phyloP scores from a whole-genome alignment of 1,284 basidiomycete genomes.

The Agaricales sp. region DNA sequence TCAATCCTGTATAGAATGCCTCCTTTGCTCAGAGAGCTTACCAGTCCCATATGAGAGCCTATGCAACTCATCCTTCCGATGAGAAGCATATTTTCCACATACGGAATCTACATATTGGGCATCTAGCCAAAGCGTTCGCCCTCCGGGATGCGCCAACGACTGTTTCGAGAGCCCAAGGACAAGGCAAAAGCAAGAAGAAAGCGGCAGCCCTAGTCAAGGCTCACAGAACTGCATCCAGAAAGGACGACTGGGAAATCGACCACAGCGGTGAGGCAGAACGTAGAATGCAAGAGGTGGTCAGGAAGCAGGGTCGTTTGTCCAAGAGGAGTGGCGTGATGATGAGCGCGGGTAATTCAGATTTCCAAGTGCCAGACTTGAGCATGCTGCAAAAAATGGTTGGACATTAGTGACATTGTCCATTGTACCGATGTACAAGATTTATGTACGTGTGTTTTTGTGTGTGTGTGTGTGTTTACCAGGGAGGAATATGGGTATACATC shows the following conservation, averaged over 20 bases:
- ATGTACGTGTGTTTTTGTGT: too few species aligned
- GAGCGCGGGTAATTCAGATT: slow-evolving; percentile 59
- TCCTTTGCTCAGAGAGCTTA: slow-evolving; percentile 80
- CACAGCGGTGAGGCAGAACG: slow-evolving; percentile 57
- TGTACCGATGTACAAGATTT: too few species aligned
- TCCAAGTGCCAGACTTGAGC: slow-evolving; percentile 44
- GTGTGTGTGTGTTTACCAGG: too few species aligned
- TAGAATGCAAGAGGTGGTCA: slow-evolving; percentile 83
- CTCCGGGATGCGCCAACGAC: slow-evolving; percentile 85
- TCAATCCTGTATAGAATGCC: slow-evolving; percentile 44
- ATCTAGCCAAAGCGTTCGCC: slow-evolving; percentile 94
- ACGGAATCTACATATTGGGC: slow-evolving; percentile 87
- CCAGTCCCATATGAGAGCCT: slow-evolving; percentile 89
- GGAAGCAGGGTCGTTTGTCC: slow-evolving; percentile 72
- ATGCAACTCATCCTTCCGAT: slow-evolving; percentile 91
- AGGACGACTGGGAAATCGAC: slow-evolving; percentile 20
- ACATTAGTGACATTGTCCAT: slow-evolving; percentile 1
- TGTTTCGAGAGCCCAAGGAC: slow-evolving; percentile 25
- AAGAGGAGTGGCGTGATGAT: slow-evolving; percentile 78
- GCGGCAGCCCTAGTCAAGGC: slow-evolving; percentile 8
- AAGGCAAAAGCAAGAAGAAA: slow-evolving; percentile 12
- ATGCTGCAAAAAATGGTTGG: slow-evolving; percentile 3
- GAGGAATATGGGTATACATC: not conserved
- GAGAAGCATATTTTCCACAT: slow-evolving; percentile 97
- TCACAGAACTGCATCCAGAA: slow-evolving; percentile 13